Percentiles rank a stretch among this genome's conserved stretches.
Conservation (phyloP, 257 asterid species). For the Echites panduratus region DNA sequence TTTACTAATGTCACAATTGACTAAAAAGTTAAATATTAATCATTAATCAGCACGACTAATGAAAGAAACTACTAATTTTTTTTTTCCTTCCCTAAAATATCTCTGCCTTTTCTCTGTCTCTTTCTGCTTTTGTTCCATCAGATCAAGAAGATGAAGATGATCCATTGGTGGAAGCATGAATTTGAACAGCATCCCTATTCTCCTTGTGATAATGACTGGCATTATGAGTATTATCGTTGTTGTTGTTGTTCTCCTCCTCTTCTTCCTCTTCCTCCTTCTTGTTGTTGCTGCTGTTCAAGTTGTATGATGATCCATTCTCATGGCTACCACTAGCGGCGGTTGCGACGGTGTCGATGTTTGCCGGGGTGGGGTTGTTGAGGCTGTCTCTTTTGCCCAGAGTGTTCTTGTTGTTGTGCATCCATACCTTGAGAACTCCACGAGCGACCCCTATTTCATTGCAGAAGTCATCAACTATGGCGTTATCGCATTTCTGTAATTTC, state of each 20-base stretch:
- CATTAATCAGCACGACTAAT: slow-evolving; percentile 3
- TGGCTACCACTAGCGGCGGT: not conserved
- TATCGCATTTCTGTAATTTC: slow-evolving; percentile 53
- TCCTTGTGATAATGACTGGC: slow-evolving; percentile 4
- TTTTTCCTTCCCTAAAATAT: not conserved
- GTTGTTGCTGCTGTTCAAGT: slow-evolving; percentile 4
- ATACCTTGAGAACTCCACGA: slow-evolving; percentile 33
- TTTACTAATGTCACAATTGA: slow-evolving; percentile 9
- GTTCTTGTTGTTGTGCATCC: slow-evolving; percentile 49
- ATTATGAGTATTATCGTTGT: not conserved
- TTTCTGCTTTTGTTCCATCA: not conserved
- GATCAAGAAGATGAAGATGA: slow-evolving; percentile 26
- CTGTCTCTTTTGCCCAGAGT: slow-evolving; percentile 13
- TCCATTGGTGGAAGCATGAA: slow-evolving; percentile 16
- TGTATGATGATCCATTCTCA: slow-evolving; percentile 5
- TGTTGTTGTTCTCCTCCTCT: not conserved
- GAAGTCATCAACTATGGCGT: slow-evolving; percentile 39
- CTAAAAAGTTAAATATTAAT: slow-evolving; percentile 4
- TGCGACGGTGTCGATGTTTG: not conserved
- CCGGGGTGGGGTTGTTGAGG: not conserved
- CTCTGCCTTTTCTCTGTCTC: not conserved
- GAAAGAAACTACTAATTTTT: not conserved
- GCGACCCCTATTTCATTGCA: slow-evolving; percentile 34
- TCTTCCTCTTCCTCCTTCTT: not conserved
- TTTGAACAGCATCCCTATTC: slow-evolving; percentile 13